Percentiles rank a stretch among this genome's conserved stretches.
Conservation (phyloP, 441 rosid species). For the Mallotus japonicus region DNA sequence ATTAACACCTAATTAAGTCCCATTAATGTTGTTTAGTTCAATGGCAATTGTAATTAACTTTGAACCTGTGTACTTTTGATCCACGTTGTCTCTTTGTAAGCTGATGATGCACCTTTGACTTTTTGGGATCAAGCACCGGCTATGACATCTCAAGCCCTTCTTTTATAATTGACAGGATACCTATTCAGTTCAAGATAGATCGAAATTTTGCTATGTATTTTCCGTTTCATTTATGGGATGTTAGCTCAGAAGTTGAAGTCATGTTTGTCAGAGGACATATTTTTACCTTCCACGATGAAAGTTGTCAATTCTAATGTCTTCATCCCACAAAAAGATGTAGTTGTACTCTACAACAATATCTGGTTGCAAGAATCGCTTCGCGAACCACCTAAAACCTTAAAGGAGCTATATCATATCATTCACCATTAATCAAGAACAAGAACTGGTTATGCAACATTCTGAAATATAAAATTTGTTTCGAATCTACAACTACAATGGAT, state of each 20-base stretch:
- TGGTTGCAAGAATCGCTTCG: slow-evolving; percentile 73
- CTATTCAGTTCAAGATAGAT: slow-evolving; percentile 20
- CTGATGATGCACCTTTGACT: slow-evolving; percentile 62
- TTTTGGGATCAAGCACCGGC: slow-evolving; percentile 70
- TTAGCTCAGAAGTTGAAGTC: too few species aligned
- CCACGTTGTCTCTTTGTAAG: slow-evolving; percentile 48
- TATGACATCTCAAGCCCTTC: slow-evolving; percentile 83
- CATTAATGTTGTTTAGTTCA: neutral
- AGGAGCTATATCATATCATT: neutral
- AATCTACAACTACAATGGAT: neutral
- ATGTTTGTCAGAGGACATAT: neutral
- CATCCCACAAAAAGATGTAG: slow-evolving; percentile 90
- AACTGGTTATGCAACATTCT: neutral
- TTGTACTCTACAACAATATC: slow-evolving; percentile 67
- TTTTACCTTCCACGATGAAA: slow-evolving; percentile 56
- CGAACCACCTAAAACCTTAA: slow-evolving; percentile 62
- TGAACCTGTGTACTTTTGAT: slow-evolving; percentile 65
- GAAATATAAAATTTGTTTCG: neutral
- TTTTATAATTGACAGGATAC: slow-evolving; percentile 58
- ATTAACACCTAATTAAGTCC: too few species aligned
- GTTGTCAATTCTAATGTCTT: slow-evolving; percentile 76
- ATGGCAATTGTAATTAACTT: too few species aligned
- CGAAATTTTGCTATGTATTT: too few species aligned
- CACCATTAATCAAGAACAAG: neutral
- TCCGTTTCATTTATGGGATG: too few species aligned